Evolutionary conservation across 169 alveolate genomes (phyloP).

Genomic region (Toxoplasma gondii): DNA sequence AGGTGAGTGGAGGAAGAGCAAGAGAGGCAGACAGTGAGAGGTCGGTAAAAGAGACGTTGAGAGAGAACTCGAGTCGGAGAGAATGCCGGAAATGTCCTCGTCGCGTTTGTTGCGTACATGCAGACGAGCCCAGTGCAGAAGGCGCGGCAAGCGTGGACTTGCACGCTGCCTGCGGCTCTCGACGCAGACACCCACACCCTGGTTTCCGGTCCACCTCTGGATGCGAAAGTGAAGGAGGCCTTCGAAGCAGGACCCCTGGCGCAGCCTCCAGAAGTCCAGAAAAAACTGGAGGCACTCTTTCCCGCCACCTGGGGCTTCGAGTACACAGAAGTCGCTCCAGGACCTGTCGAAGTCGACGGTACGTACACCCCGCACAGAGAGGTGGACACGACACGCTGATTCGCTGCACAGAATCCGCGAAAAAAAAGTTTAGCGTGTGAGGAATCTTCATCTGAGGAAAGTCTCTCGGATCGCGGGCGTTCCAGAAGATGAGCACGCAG

Average conservation of each 20-base stretch:
- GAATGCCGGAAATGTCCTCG: neutral
- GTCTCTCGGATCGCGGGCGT: too few species aligned
- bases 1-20: neutral
- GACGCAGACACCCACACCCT: constrained; percentile 27
- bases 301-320: constrained; percentile 62
- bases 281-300: constrained; percentile 46
- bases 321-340: constrained; percentile 58
- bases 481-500: too few species aligned
- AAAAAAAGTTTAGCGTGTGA: neutral
- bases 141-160: constrained; percentile 50
- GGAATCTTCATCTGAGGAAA: too few species aligned
- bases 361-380: neutral
- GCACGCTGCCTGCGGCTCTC: constrained; percentile 61
- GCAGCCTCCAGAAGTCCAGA: constrained; percentile 55
- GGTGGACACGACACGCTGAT: neutral
- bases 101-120: neutral
- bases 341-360: neutral
- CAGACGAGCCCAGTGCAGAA: constrained; percentile 37
- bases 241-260: constrained; percentile 27
- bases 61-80: neutral
- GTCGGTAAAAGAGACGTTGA: neutral
- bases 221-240: neutral
- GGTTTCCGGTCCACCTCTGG: neutral
- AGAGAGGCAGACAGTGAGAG: neutral
- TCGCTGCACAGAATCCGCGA: neutral